Evolutionary conservation across 257 asterid genomes (phyloP), one percentile per base, ranked within the genome.

Genomic region (Solanum habrochaites): DNA sequence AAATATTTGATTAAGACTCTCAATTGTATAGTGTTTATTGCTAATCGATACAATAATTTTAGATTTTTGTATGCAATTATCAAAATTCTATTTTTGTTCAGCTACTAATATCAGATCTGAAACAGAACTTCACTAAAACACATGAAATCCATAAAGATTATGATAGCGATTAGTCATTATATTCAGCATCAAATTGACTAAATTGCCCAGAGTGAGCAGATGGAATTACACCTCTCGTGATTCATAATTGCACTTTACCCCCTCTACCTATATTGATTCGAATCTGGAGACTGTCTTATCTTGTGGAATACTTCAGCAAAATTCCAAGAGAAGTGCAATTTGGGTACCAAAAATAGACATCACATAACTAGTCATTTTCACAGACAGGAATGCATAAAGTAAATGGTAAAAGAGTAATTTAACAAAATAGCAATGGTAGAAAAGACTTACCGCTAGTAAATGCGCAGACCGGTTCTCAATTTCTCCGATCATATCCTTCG

Each of bases 401-500:
- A 29, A 85, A 56, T 85, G 83, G 74, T 7, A 86, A 60, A 49
- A 20, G 75, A 43, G 94, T 93, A 91, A 91, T 86, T 89, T 73
- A 70, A 25, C 32, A 32, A 11, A 45, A 37, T 64, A 81, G 78
- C 52, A 3, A 39, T 49, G 35, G 80, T 83, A 15, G 64, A n/a
- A 74, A 62, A 27, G 74, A 93, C 94, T 93, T 93, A 97, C 99
- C 23, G 99, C 99, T 1, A 95, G 94, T 92, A 97, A 93, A 93
- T 97, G 95, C 1, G 98, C 86, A 1, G 99, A 97, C 67, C 99
- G 99, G 94, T 96, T 97, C 92, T 96, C 99, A 73, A 97, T 97
- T 88, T 97, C 99, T 80, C 99, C 99, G 27, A 97, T 97, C 99
- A 97, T 97, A 82, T 96, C 98, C 93, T 95, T 96, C 3, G 98